Conservation (phyloP, 1,284 basidiomycete genomes). For the Sporisorium exsertum region DNA sequence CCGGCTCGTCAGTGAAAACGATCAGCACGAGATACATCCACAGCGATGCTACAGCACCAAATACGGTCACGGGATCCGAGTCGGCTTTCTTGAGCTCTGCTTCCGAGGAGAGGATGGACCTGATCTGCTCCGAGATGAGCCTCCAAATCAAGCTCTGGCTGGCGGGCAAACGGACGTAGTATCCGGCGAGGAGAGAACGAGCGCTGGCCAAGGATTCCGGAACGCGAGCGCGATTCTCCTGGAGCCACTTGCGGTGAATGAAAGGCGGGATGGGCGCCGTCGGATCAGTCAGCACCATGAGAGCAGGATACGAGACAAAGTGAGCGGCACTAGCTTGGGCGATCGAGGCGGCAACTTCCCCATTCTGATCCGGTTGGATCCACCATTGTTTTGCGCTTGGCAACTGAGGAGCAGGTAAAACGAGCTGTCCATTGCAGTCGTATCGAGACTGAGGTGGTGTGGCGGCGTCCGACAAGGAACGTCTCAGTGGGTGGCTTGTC, state of each 20-base stretch:
- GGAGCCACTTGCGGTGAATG: constrained; percentile 64
- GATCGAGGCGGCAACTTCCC: constrained; percentile 48
- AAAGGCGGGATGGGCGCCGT: constrained; percentile 61
- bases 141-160: constrained; percentile 57
- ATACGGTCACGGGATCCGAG: constrained; percentile 37
- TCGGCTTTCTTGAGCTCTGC: constrained; percentile 17
- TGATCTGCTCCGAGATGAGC: constrained; percentile 50
- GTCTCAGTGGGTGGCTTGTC: constrained; percentile 22
- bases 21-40: constrained; percentile 63
- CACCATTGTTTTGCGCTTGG: constrained; percentile 58
- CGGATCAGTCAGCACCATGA: constrained; percentile 63
- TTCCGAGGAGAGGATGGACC: constrained; percentile 14
- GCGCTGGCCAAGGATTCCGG: constrained; percentile 57
- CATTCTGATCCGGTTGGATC: constrained; percentile 44
- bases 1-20: constrained; percentile 55
- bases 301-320: constrained; percentile 60
- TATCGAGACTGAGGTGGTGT: constrained; percentile 33
- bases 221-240: constrained; percentile 42
- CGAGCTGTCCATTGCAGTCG: constrained; percentile 40
- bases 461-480: constrained; percentile 28
- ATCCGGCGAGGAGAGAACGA: constrained; percentile 58
- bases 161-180: constrained; percentile 57
- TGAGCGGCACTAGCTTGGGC: constrained; percentile 60
- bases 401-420: constrained; percentile 33
- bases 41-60: constrained; percentile 51